A percentile compares a stretch with the other conserved stretches of the same genome.
These are phyloP conservation scores for Blastobotrys serpentis DNA, from an alignment of 1,139 yeast species.

Conservation along the genomic window DNA sequence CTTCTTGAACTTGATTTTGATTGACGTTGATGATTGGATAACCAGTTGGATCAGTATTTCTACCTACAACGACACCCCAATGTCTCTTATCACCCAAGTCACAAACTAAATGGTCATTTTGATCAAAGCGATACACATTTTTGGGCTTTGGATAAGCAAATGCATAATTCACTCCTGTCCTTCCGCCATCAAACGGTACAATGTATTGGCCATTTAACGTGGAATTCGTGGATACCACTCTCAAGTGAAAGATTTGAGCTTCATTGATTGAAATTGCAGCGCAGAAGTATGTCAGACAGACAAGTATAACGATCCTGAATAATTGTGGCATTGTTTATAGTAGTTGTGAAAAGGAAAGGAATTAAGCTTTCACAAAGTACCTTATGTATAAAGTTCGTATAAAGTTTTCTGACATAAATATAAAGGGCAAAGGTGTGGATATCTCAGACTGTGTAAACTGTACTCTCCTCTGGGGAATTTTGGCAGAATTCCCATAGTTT, in stretches of 20 bases:
- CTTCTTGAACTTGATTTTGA: slow-evolving; percentile 5
- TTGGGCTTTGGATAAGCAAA: not conserved
- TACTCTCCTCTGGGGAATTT: too few relatives aligned
- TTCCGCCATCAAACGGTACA: slow-evolving; percentile 3
- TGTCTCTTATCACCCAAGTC: not conserved
- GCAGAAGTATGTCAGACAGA: not conserved
- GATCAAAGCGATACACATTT: not conserved
- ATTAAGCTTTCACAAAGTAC: not conserved
- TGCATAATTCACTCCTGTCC: slow-evolving; percentile 4
- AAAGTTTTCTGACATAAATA: not conserved
- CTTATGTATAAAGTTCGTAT: not conserved
- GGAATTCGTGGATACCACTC: slow-evolving; percentile 1
- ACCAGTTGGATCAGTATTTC: slow-evolving; percentile 6
- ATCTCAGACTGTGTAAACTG: too few relatives aligned
- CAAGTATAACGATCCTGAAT: not conserved
- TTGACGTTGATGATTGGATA: slow-evolving; percentile 4
- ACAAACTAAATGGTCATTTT: slow-evolving; percentile 2
- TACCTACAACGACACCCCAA: not conserved
- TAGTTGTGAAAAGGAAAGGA: not conserved
- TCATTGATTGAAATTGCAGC: not conserved
- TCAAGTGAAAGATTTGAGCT: not conserved
- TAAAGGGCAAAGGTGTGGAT: too few relatives aligned
- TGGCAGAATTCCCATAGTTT: too few relatives aligned
- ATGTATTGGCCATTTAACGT: slow-evolving; percentile 6
- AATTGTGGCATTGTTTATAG: not conserved